Base-by-base conservation (phyloP, 2,329 filamentous ascomycete species). In the Fusarium hainanense region DNA sequence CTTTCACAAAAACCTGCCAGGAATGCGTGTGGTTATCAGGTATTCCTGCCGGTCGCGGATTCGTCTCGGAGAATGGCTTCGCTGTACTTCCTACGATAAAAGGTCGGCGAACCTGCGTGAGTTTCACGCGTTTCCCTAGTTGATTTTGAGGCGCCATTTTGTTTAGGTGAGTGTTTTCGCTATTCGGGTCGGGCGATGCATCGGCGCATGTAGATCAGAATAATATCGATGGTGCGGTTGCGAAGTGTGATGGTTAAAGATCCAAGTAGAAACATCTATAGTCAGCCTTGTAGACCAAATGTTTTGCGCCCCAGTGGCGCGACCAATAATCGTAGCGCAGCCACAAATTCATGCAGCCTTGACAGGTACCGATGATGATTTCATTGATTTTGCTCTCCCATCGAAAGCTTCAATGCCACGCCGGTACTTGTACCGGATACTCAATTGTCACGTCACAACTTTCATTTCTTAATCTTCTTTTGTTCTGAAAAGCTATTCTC, bases 1-100 rank as follows among this genome's bases (percentile, higher is more conserved):
- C 93, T 77, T 92, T 92, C 61, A 99, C 93, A 79, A 97, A 98
- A 69, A 98, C 93, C 76, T 92, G 90, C 96, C 96, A 99, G 68
- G 92, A 93, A 84, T 98, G 97, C 32, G 95, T 98, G 84, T 99
- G 96, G 80, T 97, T 94, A 66, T 93, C 87, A 25, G 95, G 93
- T 6, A 93, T 88, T 77, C 90, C 87, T 23, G 89, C 83, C 4
- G 93, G 93, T 76, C 92, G 91, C 57, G 93, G 93, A 76, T 93
- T 92, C 72, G 91, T 89, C 54, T 93, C 91, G 79, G 93, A 91
- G 81, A 94, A 94, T 43, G 90, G 91, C 48, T 88, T 85, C 21
- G 95, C 93, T 66, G 96, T 93, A 66, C 90, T 93, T 78, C 93
- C 93, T 79, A 92, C 93, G 70, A 94, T 82, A 77, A 91, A 91